These are phyloP conservation scores for Colletotrichum sp. DNA, from an alignment of 2,329 filamentous ascomycete genomes.

Conservation along the genomic window DNA sequence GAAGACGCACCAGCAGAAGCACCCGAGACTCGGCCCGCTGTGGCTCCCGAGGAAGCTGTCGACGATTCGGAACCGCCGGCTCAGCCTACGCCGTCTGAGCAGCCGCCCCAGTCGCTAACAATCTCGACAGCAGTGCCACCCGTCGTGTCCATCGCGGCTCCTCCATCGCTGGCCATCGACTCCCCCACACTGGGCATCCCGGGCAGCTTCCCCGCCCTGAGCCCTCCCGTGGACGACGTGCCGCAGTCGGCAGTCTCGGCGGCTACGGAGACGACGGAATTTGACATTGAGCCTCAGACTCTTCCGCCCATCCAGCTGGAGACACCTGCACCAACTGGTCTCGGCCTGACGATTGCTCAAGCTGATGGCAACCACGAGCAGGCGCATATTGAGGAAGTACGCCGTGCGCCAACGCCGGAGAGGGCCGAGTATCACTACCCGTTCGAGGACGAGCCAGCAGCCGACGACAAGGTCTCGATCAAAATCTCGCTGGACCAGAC, in stretches of 20 bases:
- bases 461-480: conserved; percentile 42
- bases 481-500: conserved; percentile 45
- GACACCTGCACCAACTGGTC: conserved; percentile 13
- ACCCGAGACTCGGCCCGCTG: neutral
- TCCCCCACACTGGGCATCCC: conserved; percentile 73
- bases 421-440: conserved; percentile 54
- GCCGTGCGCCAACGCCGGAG: conserved; percentile 22
- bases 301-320: conserved; percentile 50
- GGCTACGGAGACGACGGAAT: conserved; percentile 69
- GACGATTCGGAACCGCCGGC: neutral
- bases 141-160: neutral
- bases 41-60: conserved; percentile 6
- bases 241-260: conserved; percentile 65
- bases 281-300: conserved; percentile 75
- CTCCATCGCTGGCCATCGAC: conserved; percentile 43
- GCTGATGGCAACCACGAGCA: conserved; percentile 8
- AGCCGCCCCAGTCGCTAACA: neutral
- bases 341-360: conserved; percentile 15
- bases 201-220: conserved; percentile 60
- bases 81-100: neutral
- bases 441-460: conserved; percentile 48
- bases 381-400: conserved; percentile 20
- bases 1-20: neutral
- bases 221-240: conserved; percentile 47
- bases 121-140: conserved; percentile 10